Conservation (phyloP, 2,329 filamentous ascomycete species). For the Juglanconis sp. region DNA sequence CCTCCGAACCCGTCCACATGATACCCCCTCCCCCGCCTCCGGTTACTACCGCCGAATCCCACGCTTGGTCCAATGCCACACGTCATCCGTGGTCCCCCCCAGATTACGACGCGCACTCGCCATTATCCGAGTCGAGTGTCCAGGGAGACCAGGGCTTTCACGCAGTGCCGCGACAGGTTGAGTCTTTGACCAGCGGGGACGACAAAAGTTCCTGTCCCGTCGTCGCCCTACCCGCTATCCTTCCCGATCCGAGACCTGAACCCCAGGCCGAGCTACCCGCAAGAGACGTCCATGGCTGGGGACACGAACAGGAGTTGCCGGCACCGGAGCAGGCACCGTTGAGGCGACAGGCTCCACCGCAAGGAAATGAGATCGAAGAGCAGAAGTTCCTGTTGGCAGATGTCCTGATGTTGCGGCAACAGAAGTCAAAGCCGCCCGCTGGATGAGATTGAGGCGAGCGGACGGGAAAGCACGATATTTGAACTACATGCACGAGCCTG, state of each 20-base stretch:
- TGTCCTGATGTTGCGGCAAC: slow-evolving; percentile 10
- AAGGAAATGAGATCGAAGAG: slow-evolving; percentile 15
- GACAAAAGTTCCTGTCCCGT: neutral
- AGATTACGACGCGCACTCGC: slow-evolving; percentile 13
- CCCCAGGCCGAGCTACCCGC: slow-evolving; percentile 17
- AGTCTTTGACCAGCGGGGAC: neutral
- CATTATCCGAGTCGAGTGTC: slow-evolving; percentile 10
- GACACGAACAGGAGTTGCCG: slow-evolving; percentile 15
- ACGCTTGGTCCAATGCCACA: slow-evolving; percentile 8
- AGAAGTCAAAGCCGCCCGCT: slow-evolving; percentile 6
- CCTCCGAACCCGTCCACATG: neutral
- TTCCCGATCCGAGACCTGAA: slow-evolving; percentile 10
- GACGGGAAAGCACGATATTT: neutral
- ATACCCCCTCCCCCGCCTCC: slow-evolving; percentile 1
- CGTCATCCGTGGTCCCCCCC: slow-evolving; percentile 18
- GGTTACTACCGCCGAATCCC: neutral
- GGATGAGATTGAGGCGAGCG: neutral
- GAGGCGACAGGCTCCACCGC: slow-evolving; percentile 8
- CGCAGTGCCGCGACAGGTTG: neutral
- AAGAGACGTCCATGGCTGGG: slow-evolving; percentile 10
- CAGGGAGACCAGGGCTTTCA: slow-evolving; percentile 10
- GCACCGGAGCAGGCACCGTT: slow-evolving; percentile 15
- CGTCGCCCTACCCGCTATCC: slow-evolving; percentile 12
- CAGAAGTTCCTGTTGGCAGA: slow-evolving; percentile 17
- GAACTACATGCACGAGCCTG: neutral